phyloP scores from a whole-genome alignment of 179 eudicot species.

The Pouteria campechiana region DNA sequence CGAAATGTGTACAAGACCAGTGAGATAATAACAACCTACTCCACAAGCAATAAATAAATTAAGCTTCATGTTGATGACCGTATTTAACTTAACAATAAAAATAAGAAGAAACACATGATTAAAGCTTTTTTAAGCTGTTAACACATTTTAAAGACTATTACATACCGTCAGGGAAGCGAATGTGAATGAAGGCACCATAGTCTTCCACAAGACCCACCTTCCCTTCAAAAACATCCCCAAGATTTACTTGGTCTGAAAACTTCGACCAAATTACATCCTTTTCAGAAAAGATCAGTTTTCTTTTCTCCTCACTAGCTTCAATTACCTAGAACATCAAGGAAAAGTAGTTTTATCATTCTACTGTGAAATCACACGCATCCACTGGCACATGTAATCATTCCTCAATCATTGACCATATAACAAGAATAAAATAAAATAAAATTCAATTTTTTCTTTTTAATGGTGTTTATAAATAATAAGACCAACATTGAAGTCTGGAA shows the following conservation, averaged over 20 bases:
- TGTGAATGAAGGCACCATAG: constrained; percentile 84
- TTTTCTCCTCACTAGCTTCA: constrained; percentile 46
- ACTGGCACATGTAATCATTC: too few species aligned
- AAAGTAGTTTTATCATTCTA: too few species aligned
- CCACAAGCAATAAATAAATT: constrained; percentile 2
- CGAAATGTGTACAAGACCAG: constrained; percentile 88
- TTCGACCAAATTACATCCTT: constrained; percentile 76
- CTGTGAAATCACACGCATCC: too few species aligned
- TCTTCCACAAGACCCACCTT: constrained; percentile 72
- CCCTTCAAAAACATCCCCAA: constrained; percentile 68
- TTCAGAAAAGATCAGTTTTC: constrained; percentile 77
- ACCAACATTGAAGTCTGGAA: too few species aligned
- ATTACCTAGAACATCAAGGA: constrained; percentile 37
- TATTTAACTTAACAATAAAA: not conserved
- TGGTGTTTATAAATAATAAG: too few species aligned
- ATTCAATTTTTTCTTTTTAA: too few species aligned
- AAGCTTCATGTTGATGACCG: not conserved
- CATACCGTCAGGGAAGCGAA: constrained; percentile 81
- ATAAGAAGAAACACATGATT: not conserved
- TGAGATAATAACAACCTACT: constrained; percentile 73
- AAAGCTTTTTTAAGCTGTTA: too few species aligned
- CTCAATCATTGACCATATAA: too few species aligned
- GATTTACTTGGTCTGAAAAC: constrained; percentile 38
- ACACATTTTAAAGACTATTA: not conserved
- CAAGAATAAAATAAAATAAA: too few species aligned